phyloP scores from a whole-genome alignment of 192 early-diverging fungal species.

The Rhizophlyctis rosea region DNA sequence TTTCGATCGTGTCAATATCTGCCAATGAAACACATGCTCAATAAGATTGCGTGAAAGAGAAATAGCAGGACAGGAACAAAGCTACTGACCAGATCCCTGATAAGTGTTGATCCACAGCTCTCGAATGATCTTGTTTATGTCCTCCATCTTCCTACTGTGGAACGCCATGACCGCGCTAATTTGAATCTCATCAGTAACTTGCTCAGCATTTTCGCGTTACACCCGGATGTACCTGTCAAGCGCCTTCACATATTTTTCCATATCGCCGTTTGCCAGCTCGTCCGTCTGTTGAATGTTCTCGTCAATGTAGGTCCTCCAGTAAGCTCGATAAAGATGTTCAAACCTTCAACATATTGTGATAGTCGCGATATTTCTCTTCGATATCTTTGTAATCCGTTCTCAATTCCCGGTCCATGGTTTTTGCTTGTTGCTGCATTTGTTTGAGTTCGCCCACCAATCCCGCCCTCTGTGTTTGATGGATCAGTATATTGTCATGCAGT shows the following conservation, averaged over 20 bases:
- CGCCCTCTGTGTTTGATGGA: conserved; percentile 41
- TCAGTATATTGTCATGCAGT: conserved; percentile 1
- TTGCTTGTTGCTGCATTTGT: conserved; percentile 76
- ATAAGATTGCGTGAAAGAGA: background rate
- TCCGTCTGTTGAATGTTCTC: conserved; percentile 47
- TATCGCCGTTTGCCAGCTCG: conserved; percentile 74
- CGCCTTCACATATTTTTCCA: conserved; percentile 82
- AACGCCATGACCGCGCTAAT: conserved; percentile 72
- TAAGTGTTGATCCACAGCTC: conserved; percentile 98
- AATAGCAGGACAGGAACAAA: background rate
- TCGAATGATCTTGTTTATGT: conserved; percentile 93
- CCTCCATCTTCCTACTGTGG: conserved; percentile 93
- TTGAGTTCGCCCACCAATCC: conserved; percentile 69
- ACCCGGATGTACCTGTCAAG: conserved; percentile 56
- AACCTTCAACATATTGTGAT: conserved; percentile 70
- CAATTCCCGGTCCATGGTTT: conserved; percentile 59
- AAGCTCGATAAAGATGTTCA: background rate
- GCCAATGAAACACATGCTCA: background rate
- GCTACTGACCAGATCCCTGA: conserved; percentile 69
- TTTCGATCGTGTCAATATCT: conserved; percentile 97
- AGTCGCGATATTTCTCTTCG: conserved; percentile 61
- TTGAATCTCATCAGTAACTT: background rate
- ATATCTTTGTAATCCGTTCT: conserved; percentile 73
- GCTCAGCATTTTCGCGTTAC: background rate
- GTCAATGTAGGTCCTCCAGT: conserved; percentile 11